A percentile compares a stretch with the other conserved stretches of the same genome.
phyloP scores from a whole-genome alignment of 2,329 filamentous ascomycete genomes.

The Calonectria ilicicola region DNA sequence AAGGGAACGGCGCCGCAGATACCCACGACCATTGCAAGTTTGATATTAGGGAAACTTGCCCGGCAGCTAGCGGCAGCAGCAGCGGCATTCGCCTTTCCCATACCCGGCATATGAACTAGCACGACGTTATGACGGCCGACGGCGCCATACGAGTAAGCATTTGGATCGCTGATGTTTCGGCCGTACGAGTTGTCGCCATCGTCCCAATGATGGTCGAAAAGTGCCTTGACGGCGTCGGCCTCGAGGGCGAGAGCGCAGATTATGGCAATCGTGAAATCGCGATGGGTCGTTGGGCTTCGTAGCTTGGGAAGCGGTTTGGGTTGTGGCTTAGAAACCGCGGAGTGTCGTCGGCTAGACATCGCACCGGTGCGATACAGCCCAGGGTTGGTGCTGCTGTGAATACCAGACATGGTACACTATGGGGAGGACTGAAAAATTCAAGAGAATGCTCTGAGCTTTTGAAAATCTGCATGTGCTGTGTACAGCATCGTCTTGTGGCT shows the following conservation, averaged over 20 bases:
- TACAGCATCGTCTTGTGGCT: not conserved
- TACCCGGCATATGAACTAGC: not conserved
- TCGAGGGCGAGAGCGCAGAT: constrained; percentile 36
- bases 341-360: too few relatives aligned
- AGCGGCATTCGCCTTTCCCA: not conserved
- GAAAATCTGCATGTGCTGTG: not conserved
- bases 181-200: not conserved
- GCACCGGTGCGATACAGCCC: not conserved
- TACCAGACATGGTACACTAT: not conserved
- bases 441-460: not conserved
- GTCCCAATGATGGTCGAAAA: constrained; percentile 35
- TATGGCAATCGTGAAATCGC: constrained; percentile 32
- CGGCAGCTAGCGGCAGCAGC: not conserved
- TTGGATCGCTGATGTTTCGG: constrained; percentile 33
- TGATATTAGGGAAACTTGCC: not conserved
- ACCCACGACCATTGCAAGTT: constrained; percentile 6
- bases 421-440: not conserved
- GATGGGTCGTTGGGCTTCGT: not conserved
- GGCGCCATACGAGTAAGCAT: not conserved
- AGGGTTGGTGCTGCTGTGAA: not conserved
- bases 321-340: too few relatives aligned
- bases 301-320: not conserved
- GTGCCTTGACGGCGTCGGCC: constrained; percentile 30
- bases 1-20: constrained; percentile 34
- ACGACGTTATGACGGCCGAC: constrained; percentile 7